A percentile compares a stretch with the other conserved stretches of the same genome.
Conservation (phyloP, 2,329 filamentous ascomycete genomes). For the Penicillium oxalicum region DNA sequence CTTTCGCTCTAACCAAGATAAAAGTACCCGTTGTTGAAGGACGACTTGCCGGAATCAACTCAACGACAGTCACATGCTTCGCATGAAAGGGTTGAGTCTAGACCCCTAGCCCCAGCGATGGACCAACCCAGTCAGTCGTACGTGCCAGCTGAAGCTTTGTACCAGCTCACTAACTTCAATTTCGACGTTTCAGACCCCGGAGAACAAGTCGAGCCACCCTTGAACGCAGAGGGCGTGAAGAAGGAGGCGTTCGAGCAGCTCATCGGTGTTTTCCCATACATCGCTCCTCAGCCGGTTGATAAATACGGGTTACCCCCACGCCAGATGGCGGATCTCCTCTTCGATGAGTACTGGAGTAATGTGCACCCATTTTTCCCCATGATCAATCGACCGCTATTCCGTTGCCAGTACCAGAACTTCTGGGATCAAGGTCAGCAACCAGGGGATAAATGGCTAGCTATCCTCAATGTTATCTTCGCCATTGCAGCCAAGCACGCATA, state of each 20-base stretch:
- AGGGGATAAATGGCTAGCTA: neutral
- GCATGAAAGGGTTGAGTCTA: neutral
- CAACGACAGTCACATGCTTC: neutral
- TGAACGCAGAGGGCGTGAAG: neutral
- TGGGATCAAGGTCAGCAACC: slow-evolving; percentile 1
- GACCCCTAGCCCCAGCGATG: too few species aligned
- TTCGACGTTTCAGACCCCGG: neutral
- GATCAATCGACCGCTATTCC: slow-evolving; percentile 2
- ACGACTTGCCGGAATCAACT: neutral
- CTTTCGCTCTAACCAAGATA: neutral
- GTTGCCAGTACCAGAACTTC: neutral
- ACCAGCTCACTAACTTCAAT: too few species aligned
- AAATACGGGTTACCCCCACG: neutral
- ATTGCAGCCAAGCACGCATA: slow-evolving; percentile 1
- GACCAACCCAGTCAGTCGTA: neutral
- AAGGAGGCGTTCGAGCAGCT: neutral
- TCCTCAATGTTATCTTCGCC: neutral
- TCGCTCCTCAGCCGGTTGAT: neutral
- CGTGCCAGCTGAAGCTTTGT: neutral
- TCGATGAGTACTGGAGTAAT: neutral
- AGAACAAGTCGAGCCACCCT: neutral
- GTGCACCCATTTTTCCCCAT: slow-evolving; percentile 1
- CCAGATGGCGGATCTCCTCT: neutral
- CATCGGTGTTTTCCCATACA: neutral
- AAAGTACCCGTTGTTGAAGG: slow-evolving; percentile 1